Base-by-base conservation (phyloP, 1,139 yeast genomes). In the Kodamaea alishanica region DNA sequence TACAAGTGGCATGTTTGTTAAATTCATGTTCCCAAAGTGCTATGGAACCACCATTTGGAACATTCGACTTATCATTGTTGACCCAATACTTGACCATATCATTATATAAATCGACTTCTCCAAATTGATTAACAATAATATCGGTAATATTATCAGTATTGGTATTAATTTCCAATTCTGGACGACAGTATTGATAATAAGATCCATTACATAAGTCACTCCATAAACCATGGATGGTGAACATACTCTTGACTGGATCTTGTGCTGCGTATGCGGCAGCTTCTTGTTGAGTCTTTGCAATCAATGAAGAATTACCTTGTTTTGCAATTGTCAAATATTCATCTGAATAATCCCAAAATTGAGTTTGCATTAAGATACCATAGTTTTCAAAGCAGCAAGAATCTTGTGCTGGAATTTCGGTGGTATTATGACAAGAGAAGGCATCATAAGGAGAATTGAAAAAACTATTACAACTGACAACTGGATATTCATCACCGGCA, bases 1-100 rank as follows among this genome's bases (percentile, higher is more conserved):
- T 64, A 51, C 74, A 69, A n/a, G 74, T 67, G 32, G 66, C 74
- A 46, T 69, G 75, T 50, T 67, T 68, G 54, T 69, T 67, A 50
- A 56, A 69, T 49, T 69, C 73, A 46, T 68, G 75, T 37, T 57
- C 57, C 75, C 75, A 69, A 41, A 69, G 57, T 26, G 57, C 52
- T 15, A 48, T 46, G 33, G 52, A 46, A 5, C 61, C 56, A 22
- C 54, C 59, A 39, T 52, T 51, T 9, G 55, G 57, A 22, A 65
- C 70, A 41, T 65, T 64, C 30, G 67, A 59, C 43, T 54, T 58
- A 23, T 46, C 61, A 39, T 64, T 62, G 47, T 66, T 66, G 34
- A 65, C 45, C 73, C 73, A 69, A 46, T 59, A 61, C 31, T 52
- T 56, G 39, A 51, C 40, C 70, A 69, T 68, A 42, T 54, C 54